These are phyloP conservation scores for Monosporascus sp. DNA, from an alignment of 2,329 filamentous ascomycete genomes.

Conservation along the genomic window DNA sequence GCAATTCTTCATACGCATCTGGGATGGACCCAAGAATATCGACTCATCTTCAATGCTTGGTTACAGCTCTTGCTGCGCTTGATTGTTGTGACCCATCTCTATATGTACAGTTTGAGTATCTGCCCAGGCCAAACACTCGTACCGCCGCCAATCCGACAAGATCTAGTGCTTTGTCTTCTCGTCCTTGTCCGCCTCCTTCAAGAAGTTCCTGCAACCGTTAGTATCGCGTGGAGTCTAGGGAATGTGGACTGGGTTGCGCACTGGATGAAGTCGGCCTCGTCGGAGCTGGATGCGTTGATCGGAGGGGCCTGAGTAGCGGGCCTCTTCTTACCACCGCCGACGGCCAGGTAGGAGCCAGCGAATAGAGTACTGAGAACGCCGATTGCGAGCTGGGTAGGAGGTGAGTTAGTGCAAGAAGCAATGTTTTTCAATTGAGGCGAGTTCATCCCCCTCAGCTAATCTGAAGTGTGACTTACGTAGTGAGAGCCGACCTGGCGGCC, in stretches of 20 bases:
- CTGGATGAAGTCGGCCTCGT: constrained; percentile 63
- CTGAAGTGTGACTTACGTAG: constrained; percentile 43
- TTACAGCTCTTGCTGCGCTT: constrained; percentile 9
- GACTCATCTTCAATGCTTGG: constrained; percentile 6
- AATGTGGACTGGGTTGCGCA: constrained; percentile 31
- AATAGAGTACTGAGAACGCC: constrained; percentile 48
- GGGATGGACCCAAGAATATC: not conserved
- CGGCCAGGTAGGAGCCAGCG: constrained; percentile 40
- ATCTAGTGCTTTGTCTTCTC: constrained; percentile 39
- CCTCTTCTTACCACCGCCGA: constrained; percentile 41
- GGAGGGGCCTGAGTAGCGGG: constrained; percentile 42
- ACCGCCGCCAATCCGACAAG: constrained; percentile 3
- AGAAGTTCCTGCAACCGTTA: constrained; percentile 37
- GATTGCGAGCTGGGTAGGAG: constrained; percentile 47
- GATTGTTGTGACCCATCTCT: constrained; percentile 19
- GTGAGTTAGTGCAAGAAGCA: constrained; percentile 12
- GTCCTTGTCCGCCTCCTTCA: constrained; percentile 37
- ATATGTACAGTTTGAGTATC: constrained; percentile 24
- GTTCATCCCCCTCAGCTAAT: constrained; percentile 1
- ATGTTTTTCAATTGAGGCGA: not conserved
- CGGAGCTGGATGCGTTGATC: constrained; percentile 57
- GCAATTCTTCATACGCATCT: constrained; percentile 2
- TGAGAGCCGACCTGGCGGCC: constrained; percentile 57
- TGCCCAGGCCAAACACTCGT: constrained; percentile 10
- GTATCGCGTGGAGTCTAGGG: constrained; percentile 12